These are phyloP conservation scores for Aschersonia sp. DNA, from an alignment of 2,329 filamentous ascomycete species.

Conservation along the genomic window DNA sequence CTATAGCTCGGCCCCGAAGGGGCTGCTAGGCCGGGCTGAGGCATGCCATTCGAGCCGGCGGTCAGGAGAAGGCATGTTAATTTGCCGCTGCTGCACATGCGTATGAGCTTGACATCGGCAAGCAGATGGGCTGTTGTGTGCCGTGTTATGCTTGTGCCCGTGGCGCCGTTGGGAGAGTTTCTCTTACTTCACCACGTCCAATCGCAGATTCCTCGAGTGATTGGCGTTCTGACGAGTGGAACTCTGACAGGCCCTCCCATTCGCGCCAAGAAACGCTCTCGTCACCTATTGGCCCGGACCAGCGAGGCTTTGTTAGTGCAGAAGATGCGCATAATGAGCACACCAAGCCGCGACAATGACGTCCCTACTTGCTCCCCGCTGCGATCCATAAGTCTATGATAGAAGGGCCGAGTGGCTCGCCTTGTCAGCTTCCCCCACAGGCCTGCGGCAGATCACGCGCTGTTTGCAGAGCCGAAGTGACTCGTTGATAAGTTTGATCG, in stretches of 20 bases:
- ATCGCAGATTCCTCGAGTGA: background rate
- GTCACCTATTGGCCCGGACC: background rate
- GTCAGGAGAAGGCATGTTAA: too few species aligned
- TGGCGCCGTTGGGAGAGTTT: too few species aligned
- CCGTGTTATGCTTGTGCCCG: too few species aligned
- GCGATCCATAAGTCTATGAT: background rate
- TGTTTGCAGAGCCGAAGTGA: background rate
- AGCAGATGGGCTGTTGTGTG: too few species aligned
- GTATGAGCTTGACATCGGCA: too few species aligned
- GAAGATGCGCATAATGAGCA: background rate
- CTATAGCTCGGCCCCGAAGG: too few species aligned
- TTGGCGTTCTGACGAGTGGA: background rate
- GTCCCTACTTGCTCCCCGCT: background rate
- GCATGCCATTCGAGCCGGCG: too few species aligned
- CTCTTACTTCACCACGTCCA: too few species aligned
- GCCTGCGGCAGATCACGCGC: background rate
- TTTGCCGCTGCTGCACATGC: too few species aligned
- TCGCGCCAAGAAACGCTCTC: background rate
- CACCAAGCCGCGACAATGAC: background rate
- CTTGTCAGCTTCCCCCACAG: background rate
- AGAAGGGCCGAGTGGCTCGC: slow-evolving; percentile 1
- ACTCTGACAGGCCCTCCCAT: background rate
- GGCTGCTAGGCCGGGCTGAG: too few species aligned
- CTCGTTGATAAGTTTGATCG: background rate
- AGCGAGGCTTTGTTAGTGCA: background rate